phyloP scores from a whole-genome alignment of 192 early-diverging fungal genomes.

The Coemansia sp. region DNA sequence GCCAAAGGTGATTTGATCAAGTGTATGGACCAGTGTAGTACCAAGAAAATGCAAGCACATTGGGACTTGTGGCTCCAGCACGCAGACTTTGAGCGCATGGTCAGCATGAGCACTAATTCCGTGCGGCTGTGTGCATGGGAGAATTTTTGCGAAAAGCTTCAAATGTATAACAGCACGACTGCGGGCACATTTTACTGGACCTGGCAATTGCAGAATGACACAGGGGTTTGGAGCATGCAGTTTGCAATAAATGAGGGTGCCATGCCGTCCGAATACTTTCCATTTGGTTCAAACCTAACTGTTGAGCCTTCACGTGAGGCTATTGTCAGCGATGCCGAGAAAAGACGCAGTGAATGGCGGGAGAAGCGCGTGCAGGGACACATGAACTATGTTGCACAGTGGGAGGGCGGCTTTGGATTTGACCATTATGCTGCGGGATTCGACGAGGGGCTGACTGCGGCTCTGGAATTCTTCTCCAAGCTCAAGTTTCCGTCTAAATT shows the following conservation, averaged over 20 bases:
- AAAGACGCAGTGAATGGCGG: neutral
- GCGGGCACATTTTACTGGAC: conserved; percentile 15
- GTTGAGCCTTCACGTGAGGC: neutral
- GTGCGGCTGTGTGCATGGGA: conserved; percentile 10
- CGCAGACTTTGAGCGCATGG: conserved; percentile 14
- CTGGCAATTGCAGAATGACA: conserved; percentile 15
- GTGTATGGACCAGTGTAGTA: conserved; percentile 1
- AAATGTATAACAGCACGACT: conserved; percentile 4
- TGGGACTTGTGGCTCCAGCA: conserved; percentile 15
- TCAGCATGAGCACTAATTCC: conserved; percentile 8
- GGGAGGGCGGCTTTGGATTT: conserved; percentile 10
- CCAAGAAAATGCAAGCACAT: conserved; percentile 11
- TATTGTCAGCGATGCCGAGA: neutral
- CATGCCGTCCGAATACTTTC: conserved; percentile 8
- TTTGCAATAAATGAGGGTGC: conserved; percentile 4
- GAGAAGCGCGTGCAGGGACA: conserved; percentile 9
- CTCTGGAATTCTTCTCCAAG: neutral
- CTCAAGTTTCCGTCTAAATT: conserved; percentile 8
- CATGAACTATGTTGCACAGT: conserved; percentile 5
- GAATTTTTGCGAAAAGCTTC: conserved; percentile 5
- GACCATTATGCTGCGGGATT: conserved; percentile 11
- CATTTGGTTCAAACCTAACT: conserved; percentile 1
- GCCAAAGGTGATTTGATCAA: conserved; percentile 17
- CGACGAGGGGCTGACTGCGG: conserved; percentile 9
- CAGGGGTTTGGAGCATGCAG: conserved; percentile 22